Base-by-base conservation (phyloP, 2,329 filamentous ascomycete genomes). In the Penicillium corylophilum region DNA sequence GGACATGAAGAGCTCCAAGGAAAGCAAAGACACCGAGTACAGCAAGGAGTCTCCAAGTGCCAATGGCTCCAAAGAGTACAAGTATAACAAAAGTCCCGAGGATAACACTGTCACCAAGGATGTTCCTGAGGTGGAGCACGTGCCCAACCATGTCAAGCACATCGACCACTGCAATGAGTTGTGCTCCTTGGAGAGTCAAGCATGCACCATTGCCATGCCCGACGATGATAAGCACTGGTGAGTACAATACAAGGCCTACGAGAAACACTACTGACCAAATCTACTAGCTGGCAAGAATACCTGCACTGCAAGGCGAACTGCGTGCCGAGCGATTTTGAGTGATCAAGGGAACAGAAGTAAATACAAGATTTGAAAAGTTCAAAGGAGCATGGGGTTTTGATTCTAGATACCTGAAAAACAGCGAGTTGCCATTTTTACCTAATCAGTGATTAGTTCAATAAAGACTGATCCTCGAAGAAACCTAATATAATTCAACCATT, bases 141-240 rank as follows among this genome's bases (percentile, higher is more conserved):
- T 38, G 22, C 50, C 31, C 23, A 54, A 51, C 20, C 49, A 59
- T 23, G 43, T 51, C 16, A 55, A 53, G 48, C 41, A 54, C 23
- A 45, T 56, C 36, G 56, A 60, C 39, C 54, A 54, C 24, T 66
- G 64, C 38, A 51, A 58, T 24, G 56, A 59, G 40, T n/a, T 64
- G 38, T 67, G 65, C 38, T 61, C 61, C 2, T 44, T 67, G 40
- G 46, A 59, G 28, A 51, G 59, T 6, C 57, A 66, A 48, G 56
- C 60, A 12, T 67, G 64, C 44, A 56, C 52, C 2, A 46, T 64
- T 46, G 59, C 63, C n/a, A 46, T 63, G 6, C 63, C 64, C 1
- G 47, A 62, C 6, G 64, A 65, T 46, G 59, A 65, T 41, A 47
- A 53, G 24, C 64, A 57, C 38, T 67, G 64, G 64, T 67, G 42